Percentiles rank a stretch among this genome's conserved stretches.
phyloP scores from a whole-genome alignment of 2,329 filamentous ascomycete species.

The Cladosporium velox region DNA sequence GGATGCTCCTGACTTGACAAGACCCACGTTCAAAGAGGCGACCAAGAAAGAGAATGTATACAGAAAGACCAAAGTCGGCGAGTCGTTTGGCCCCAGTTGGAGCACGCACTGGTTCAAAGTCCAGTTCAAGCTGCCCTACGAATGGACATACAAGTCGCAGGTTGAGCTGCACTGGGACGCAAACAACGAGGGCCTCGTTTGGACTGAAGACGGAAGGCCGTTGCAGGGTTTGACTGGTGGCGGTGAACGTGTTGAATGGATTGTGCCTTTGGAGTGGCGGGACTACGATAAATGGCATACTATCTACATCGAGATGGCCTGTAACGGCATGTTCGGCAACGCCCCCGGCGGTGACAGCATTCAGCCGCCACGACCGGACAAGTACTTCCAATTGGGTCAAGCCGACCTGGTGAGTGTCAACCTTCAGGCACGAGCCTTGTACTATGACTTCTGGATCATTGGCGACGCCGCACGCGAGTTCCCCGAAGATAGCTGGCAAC shows the following conservation, averaged over 20 bases:
- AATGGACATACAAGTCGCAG: slow-evolving; percentile 72
- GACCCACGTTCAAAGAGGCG: slow-evolving; percentile 86
- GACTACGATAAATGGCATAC: slow-evolving; percentile 78
- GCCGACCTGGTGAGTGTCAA: slow-evolving; percentile 91
- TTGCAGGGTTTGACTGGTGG: slow-evolving; percentile 89
- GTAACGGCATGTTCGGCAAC: slow-evolving; percentile 98
- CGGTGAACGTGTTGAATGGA: slow-evolving; percentile 87
- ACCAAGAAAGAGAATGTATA: slow-evolving; percentile 66
- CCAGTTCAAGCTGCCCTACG: slow-evolving; percentile 71
- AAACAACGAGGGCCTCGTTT: slow-evolving; percentile 91
- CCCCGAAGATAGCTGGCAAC: slow-evolving; percentile 81
- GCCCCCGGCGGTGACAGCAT: slow-evolving; percentile 81
- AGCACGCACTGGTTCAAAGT: slow-evolving; percentile 97
- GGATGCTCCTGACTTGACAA: slow-evolving; percentile 68
- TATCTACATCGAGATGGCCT: slow-evolving; percentile 98
- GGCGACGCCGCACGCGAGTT: slow-evolving; percentile 90
- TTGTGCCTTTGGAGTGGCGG: slow-evolving; percentile 76
- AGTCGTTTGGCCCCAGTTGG: slow-evolving; percentile 90
- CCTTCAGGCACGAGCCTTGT: slow-evolving; percentile 76
- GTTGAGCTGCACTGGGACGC: slow-evolving; percentile 98
- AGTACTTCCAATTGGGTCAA: slow-evolving; percentile 71
- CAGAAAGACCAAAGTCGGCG: slow-evolving; percentile 70
- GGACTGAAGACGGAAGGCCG: slow-evolving; percentile 85
- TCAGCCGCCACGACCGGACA: slow-evolving; percentile 84
- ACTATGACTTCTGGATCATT: slow-evolving; percentile 95